Conservation (phyloP, 495 filamentous ascomycete species). For the Xylaria scruposa region DNA sequence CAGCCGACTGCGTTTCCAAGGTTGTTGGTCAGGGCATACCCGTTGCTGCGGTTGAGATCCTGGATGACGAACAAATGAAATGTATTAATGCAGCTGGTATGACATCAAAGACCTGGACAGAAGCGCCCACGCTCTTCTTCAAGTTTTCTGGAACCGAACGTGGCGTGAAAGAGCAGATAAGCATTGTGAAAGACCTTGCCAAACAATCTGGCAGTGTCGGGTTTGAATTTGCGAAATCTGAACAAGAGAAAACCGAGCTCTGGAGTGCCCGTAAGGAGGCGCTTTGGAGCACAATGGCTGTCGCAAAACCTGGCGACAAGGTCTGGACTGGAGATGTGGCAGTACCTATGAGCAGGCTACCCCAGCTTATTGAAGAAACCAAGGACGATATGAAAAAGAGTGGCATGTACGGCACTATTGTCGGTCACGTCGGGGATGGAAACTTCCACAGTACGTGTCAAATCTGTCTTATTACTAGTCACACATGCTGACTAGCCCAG, state of each 20-base stretch:
- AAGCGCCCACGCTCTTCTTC: constrained; percentile 90
- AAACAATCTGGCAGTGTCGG: constrained; percentile 64
- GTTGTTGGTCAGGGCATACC: constrained; percentile 82
- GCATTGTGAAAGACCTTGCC: constrained; percentile 71
- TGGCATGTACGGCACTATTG: constrained; percentile 74
- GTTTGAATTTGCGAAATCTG: constrained; percentile 80
- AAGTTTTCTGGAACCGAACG: constrained; percentile 83
- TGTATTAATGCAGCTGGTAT: constrained; percentile 83
- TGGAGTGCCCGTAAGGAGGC: constrained; percentile 91
- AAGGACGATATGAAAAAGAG: constrained; percentile 71
- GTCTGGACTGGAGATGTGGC: constrained; percentile 89
- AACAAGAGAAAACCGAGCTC: constrained; percentile 73
- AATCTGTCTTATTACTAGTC: not conserved
- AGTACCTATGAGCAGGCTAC: constrained; percentile 74
- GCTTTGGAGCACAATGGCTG: constrained; percentile 74
- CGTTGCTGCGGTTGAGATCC: constrained; percentile 87
- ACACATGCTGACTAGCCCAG: constrained; percentile 42
- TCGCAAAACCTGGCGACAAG: constrained; percentile 62
- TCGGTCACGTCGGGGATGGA: constrained; percentile 83
- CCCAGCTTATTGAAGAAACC: constrained; percentile 80
- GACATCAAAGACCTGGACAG: constrained; percentile 75
- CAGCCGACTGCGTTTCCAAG: constrained; percentile 79
- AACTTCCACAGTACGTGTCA: constrained; percentile 74
- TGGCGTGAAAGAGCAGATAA: constrained; percentile 83
- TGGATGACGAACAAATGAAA: constrained; percentile 94